Evolutionary conservation across 352 stramenopile genomes (phyloP).

Genomic region (Phytophthora pluvialis): DNA sequence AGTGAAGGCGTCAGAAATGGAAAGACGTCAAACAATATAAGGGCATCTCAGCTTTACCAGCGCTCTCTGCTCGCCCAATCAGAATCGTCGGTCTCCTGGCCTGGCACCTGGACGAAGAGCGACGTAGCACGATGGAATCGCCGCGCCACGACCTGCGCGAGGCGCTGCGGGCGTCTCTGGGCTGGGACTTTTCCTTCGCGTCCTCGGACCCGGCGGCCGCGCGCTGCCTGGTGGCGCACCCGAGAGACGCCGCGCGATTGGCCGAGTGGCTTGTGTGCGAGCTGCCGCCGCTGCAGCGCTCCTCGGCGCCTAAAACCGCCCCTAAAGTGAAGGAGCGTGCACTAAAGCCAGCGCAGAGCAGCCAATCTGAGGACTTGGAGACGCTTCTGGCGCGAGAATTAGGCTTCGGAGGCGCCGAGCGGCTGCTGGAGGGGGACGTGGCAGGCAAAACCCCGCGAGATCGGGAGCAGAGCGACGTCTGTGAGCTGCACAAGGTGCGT

Average conservation of each 20-base stretch:
- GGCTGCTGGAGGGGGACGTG: conserved; percentile 2
- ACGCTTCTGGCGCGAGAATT: conserved; percentile 53
- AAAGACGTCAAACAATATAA: neutral
- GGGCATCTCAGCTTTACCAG: neutral
- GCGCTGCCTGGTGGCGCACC: conserved; percentile 58
- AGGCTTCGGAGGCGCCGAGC: conserved; percentile 12
- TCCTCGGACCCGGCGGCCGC: conserved; percentile 45
- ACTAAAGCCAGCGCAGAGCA: conserved; percentile 2
- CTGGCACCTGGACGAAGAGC: conserved; percentile 29
- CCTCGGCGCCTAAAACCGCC: neutral
- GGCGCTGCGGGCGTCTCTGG: conserved; percentile 40
- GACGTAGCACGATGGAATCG: conserved; percentile 15
- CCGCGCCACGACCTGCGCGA: conserved; percentile 42
- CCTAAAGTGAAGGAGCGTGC: neutral
- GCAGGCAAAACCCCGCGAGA: conserved; percentile 1
- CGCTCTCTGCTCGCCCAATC: conserved; percentile 18
- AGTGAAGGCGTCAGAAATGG: too few relatives aligned
- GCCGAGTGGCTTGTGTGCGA: conserved; percentile 55
- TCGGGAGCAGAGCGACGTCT: conserved; percentile 7
- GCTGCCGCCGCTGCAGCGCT: conserved; percentile 25
- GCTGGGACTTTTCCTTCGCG: conserved; percentile 60
- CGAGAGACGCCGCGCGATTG: conserved; percentile 34
- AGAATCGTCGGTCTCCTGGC: neutral
- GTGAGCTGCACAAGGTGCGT: conserved; percentile 31
- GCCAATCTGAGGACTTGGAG: conserved; percentile 36